Evolutionary conservation across 2,329 filamentous ascomycete genomes (phyloP), one percentile per base, ranked within the genome.

Genomic region (Boeremia exigua): DNA sequence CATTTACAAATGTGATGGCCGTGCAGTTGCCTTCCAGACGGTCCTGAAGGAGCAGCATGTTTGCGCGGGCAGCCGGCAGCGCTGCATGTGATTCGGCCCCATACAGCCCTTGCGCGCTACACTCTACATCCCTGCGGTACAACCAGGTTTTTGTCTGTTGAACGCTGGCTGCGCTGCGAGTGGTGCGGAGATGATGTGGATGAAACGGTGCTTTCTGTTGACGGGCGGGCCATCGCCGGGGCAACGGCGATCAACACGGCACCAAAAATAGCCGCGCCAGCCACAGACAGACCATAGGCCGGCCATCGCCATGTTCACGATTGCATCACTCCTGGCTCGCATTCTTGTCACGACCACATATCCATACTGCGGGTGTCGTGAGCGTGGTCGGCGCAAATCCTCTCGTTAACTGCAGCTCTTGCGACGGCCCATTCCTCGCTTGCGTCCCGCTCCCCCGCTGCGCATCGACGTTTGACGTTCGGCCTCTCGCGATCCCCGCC

Each of bases 401-500:
- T 56, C 48, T 56, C 53, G 32, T 56, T 56, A 44, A 56, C 47
- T 56, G 42, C 53, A 43, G 45, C 42, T 50, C 53, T 43, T 42
- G 53, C 53, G 53, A 51, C 53, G 48, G 42, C 48, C 42, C 47
- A 44, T 56, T 43, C 42, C 47, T 56, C 47, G 53, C 42, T 47
- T 47, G 46, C 12, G 37, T 42, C 40, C 25, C 15, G 53, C 36
- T 42, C 15, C 40, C 47, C 46, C 47, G 12, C 46, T 33, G 39
- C 30, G 46, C 52, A 29, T 55, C 15, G 46, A 49, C 52, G 19
- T 33, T 36, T 10, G 28, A 39, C 15, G 19, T 36, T 50, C 47
- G 47, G 53, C 53, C 53, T 27, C 40, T 46, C 63, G 66, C 63
- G 63, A 63, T 69, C 66, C 65, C 60, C 60, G 64, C 52, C 48